Evolutionary conservation across 2,329 filamentous ascomycete genomes (phyloP).

Genomic region (Aspergillus texensis): DNA sequence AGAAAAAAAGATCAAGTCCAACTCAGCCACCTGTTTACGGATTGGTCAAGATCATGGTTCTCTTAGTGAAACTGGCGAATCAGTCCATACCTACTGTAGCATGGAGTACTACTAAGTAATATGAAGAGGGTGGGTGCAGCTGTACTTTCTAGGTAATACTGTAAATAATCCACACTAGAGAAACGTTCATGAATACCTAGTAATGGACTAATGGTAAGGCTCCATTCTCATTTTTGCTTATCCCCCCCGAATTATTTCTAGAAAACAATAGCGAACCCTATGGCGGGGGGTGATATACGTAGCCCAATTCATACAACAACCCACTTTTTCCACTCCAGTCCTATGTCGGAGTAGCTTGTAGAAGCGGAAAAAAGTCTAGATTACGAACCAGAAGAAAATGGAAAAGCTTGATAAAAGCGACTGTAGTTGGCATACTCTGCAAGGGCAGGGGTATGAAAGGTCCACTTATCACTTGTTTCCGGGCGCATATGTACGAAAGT

Average conservation of each 20-base stretch:
- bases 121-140: neutral
- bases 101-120: neutral
- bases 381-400: neutral
- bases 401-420: slow-evolving; percentile 1
- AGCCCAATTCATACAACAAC: neutral
- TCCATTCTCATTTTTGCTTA: neutral
- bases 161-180: neutral
- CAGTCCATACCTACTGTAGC: neutral
- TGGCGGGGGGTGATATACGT: neutral
- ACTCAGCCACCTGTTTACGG: neutral
- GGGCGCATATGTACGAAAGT: neutral
- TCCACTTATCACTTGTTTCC: neutral
- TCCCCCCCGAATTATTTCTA: neutral
- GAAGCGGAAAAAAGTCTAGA: neutral
- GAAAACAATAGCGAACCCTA: neutral
- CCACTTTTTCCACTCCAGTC: neutral
- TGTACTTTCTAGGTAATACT: neutral
- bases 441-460: neutral
- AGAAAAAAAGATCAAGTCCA: neutral
- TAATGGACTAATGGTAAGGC: no score
- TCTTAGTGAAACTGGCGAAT: neutral
- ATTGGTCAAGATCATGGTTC: neutral
- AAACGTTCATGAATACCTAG: neutral
- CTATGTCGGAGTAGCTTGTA: neutral
- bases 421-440: slow-evolving; percentile 1